Percentiles rank a stretch among this genome's conserved stretches.
Conservation (phyloP, 352 stramenopile genomes). For the Pythium utonaiense region DNA sequence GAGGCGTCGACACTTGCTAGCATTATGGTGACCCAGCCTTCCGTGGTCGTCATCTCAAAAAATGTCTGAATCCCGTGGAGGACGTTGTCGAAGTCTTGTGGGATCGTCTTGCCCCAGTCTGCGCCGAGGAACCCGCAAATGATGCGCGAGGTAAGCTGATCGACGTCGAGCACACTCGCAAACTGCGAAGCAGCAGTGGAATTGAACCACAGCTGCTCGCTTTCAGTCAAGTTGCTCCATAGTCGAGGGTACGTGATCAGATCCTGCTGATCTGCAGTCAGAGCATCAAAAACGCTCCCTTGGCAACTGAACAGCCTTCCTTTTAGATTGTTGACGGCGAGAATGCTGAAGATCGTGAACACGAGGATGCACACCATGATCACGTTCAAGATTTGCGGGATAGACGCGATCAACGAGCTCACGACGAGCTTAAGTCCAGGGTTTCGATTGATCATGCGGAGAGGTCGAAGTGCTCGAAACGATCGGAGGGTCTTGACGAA, state of each 20-base stretch:
- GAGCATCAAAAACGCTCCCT: conserved; percentile 39
- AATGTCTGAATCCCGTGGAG: conserved; percentile 59
- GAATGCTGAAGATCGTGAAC: conserved; percentile 87
- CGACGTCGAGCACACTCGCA: conserved; percentile 8
- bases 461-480: conserved; percentile 73
- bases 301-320: conserved; percentile 77
- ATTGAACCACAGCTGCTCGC: conserved; percentile 41
- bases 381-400: conserved; percentile 83
- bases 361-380: conserved; percentile 79
- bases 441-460: conserved; percentile 84
- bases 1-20: conserved; percentile 81
- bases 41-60: conserved; percentile 91
- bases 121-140: conserved; percentile 43
- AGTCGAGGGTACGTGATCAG: conserved; percentile 43
- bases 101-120: conserved; percentile 42
- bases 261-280: conserved; percentile 31
- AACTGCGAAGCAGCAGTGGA: conserved; percentile 12
- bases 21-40: conserved; percentile 90
- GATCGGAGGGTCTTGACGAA: conserved; percentile 67
- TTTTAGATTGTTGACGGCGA: conserved; percentile 91
- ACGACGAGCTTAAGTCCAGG: conserved; percentile 73
- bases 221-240: conserved; percentile 39
- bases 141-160: conserved; percentile 34
- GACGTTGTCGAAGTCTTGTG: conserved; percentile 84
- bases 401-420: conserved; percentile 69